Evolutionary conservation across 1,284 basidiomycete genomes (phyloP).

Genomic region (Naganishia sp.): DNA sequence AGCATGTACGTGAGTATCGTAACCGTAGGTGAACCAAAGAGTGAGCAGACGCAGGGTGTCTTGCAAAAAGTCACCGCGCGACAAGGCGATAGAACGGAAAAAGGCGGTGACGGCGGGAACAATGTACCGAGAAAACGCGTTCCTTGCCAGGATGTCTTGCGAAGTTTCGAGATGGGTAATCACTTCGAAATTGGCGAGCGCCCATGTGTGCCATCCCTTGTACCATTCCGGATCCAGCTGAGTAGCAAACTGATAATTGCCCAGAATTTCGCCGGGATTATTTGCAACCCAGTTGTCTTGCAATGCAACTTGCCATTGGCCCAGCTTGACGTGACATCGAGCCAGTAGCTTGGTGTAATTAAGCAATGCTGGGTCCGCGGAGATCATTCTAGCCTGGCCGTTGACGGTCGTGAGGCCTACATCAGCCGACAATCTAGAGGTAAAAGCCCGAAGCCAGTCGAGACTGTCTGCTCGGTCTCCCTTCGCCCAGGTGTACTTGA

Average conservation of each 20-base stretch:
- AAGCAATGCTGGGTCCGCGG: constrained; percentile 54
- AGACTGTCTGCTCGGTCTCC: constrained; percentile 78
- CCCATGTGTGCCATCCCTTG: constrained; percentile 99
- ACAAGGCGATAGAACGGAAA: constrained; percentile 91
- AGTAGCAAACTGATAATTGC: constrained; percentile 84
- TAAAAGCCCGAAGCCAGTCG: constrained; percentile 83
- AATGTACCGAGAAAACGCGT: constrained; percentile 78
- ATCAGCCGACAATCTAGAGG: constrained; percentile 72
- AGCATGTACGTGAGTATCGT: constrained; percentile 84
- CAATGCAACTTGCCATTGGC: constrained; percentile 87
- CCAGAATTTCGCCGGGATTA: constrained; percentile 76
- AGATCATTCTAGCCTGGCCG: constrained; percentile 42
- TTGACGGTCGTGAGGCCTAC: constrained; percentile 64
- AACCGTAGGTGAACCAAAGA: constrained; percentile 98
- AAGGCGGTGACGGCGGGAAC: constrained; percentile 95
- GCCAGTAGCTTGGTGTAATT: constrained; percentile 88
- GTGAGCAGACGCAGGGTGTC: constrained; percentile 92
- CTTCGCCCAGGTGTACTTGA: constrained; percentile 95
- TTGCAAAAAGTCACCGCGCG: constrained; percentile 88
- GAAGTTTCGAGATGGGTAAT: constrained; percentile 75
- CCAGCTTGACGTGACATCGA: constrained; percentile 94
- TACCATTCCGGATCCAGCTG: constrained; percentile 94
- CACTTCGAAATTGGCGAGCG: constrained; percentile 93
- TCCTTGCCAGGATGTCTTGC: constrained; percentile 68
- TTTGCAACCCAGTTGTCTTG: constrained; percentile 70